These are phyloP conservation scores for Daldinia decipiens DNA, from an alignment of 495 filamentous ascomycete species.

Conservation along the genomic window DNA sequence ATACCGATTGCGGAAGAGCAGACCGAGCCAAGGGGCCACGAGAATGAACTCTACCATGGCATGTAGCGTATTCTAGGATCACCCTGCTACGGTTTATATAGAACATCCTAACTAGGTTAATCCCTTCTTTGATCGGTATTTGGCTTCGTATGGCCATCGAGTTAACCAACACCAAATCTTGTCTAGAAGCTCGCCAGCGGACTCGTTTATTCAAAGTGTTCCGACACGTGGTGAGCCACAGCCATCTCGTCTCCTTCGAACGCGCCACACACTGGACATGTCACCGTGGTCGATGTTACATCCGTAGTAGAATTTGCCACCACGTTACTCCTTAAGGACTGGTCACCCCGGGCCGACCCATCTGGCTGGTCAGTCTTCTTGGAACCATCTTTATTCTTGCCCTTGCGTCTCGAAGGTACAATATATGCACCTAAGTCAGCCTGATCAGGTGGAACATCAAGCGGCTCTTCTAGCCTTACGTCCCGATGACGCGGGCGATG, in stretches of 20 bases:
- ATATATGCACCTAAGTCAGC: constrained; percentile 59
- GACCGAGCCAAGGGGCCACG: not conserved
- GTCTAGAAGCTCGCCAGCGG: not conserved
- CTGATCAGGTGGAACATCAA: constrained; percentile 36
- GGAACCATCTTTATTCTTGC: constrained; percentile 36
- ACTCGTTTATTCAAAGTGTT: constrained; percentile 57
- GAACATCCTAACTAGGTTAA: not conserved
- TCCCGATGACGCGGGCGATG: constrained; percentile 36
- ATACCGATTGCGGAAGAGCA: not conserved
- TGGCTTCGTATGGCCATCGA: not conserved
- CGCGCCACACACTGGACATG: constrained; percentile 67
- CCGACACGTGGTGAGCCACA: constrained; percentile 67
- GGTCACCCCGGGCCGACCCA: constrained; percentile 14
- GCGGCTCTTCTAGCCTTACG: constrained; percentile 39
- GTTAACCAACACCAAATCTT: not conserved
- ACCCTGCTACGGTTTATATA: not conserved
- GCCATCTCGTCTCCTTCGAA: constrained; percentile 70
- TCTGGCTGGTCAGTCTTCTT: constrained; percentile 32
- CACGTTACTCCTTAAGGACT: constrained; percentile 18
- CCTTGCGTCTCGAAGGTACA: constrained; percentile 54
- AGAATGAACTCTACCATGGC: not conserved
- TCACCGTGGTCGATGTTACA: constrained; percentile 43
- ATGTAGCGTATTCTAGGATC: not conserved
- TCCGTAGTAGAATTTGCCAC: constrained; percentile 14
- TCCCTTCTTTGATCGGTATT: not conserved